phyloP scores from a whole-genome alignment of 768 basidiomycete genomes.

The Xerocomellus dryophilus region DNA sequence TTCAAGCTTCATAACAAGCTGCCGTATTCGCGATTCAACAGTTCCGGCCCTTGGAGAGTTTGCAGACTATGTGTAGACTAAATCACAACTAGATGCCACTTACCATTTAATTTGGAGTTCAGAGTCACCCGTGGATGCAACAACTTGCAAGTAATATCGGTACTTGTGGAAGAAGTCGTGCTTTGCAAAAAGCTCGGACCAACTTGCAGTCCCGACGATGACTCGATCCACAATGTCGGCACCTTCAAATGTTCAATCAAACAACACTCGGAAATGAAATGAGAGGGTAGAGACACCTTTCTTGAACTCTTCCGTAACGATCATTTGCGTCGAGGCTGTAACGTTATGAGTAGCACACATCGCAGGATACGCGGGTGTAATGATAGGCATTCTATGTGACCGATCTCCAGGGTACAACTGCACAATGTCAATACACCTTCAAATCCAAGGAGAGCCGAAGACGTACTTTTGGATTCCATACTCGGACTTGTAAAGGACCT shows the following conservation, averaged over 20 bases:
- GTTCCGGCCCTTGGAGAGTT: constrained; percentile 70
- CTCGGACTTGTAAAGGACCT: constrained; percentile 86
- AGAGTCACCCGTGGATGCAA: constrained; percentile 79
- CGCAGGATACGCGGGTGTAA: constrained; percentile 97
- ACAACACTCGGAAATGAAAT: background rate
- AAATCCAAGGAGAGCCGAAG: background rate
- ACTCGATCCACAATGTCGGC: constrained; percentile 93
- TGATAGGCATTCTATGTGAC: constrained; percentile 98
- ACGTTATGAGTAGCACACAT: constrained; percentile 99
- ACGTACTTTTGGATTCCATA: constrained; percentile 94
- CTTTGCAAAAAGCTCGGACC: constrained; percentile 92
- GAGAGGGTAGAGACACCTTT: constrained; percentile 51
- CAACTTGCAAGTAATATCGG: constrained; percentile 93
- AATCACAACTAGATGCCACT: constrained; percentile 18
- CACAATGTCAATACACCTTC: background rate
- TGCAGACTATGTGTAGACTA: constrained; percentile 11
- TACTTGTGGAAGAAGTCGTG: constrained; percentile 98
- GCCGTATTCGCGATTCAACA: constrained; percentile 95
- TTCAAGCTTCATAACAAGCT: constrained; percentile 97
- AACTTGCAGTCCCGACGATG: constrained; percentile 74
- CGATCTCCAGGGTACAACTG: constrained; percentile 89
- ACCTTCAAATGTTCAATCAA: constrained; percentile 46
- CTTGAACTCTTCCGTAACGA: constrained; percentile 95
- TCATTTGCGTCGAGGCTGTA: constrained; percentile 90
- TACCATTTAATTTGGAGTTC: constrained; percentile 95